Evolutionary conservation across 2,329 filamentous ascomycete species (phyloP), one percentile per base, ranked within the genome.

Genomic region (Trichoderma sp.): DNA sequence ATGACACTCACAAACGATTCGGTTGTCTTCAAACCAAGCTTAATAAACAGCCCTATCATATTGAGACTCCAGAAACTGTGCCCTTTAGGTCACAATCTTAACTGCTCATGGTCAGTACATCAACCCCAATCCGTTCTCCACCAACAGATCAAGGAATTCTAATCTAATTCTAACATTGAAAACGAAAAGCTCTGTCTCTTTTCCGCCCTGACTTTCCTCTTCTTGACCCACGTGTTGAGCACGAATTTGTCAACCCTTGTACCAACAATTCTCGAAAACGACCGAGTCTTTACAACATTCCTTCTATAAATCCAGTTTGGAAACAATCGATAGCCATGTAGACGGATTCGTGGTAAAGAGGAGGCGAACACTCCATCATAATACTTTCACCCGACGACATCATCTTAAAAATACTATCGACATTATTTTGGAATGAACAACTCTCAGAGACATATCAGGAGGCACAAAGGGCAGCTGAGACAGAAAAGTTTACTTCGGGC

Each of bases 61-160:
- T 50, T 8, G 43, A 50, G 9, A 20, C n/a, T 20, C n/a, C 4
- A n/a, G 4, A 20, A 1, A 50, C n/a, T 20, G 4, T 11, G 2
- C 43, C 0, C 1, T 12, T 50, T 20, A 12, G n/a, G n/a, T 20
- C 9, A 50, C n/a, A 43, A 7, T n/a, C 39, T 43, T 43, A 2
- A n/a, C 0, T n/a, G 39, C 39, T 43, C 15, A 43, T 8, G 0
- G n/a, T 50, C 43, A 20, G n/a, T 50, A 50, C 6, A 50, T 47
- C 0, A 11, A 11, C 0, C 2, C 4, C 17, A 47, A 20, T 1
- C 0, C 0, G 0, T 50, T 50, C n/a, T 50, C 9, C 0, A 20
- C 4, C 43, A 50, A n/a, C 43, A 5, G 1, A 50, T 20, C 0
- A 1, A 50, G 2, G 5, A n/a, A n/a, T 12, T 12, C 1, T 12